Base-by-base conservation (phyloP, 257 asterid species). In the Echites panduratus region DNA sequence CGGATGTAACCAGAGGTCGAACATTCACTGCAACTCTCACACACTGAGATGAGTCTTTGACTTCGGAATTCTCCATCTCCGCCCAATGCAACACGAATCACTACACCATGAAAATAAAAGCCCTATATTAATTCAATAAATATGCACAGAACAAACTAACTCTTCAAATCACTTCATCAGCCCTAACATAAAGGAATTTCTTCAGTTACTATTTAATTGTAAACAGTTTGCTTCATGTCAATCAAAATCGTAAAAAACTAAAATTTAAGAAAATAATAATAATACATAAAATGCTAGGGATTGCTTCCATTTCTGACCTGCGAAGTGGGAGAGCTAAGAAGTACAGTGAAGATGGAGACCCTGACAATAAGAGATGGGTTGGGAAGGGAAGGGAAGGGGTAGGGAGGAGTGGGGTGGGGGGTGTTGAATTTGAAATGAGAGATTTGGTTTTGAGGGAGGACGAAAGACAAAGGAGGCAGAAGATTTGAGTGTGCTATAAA, bases 21-120 rank as follows among this genome's bases (percentile, higher is more conserved):
- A 94, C 61, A 78, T 94, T 87, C 40, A 94, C 97, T 2, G 97
- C 96, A 62, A 94, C 99, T 82, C 91, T 84, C 61, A 94, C 99
- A 54, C 88, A 85, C 77, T 92, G 97, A 0, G 97, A 79, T 44
- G 86, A 68, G 35, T 85, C 89, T 61, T 80, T 85, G 49, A n/a
- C 66, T 63, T 91, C 97, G 0, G 75, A 20, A 47, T 72, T 78
- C 27, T 93, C 96, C 96, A 93, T 91, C 79, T 71, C 72, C 76
- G 48, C 73, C 69, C 78, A 47, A 72, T 58, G 56, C 66, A 24
- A 29, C 62, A 47, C 52, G 40, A 73, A 78, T 47, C 56, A 9
- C 68, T 59, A 44, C 13, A 54, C 45, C 38, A 4, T 11, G 4
- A 63, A n/a, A 63, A n/a, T 29, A 48, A 64, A 70, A 50, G 47